These are phyloP conservation scores for Kuraishia hungarica DNA, from an alignment of 805 yeast species.

Conservation along the genomic window DNA sequence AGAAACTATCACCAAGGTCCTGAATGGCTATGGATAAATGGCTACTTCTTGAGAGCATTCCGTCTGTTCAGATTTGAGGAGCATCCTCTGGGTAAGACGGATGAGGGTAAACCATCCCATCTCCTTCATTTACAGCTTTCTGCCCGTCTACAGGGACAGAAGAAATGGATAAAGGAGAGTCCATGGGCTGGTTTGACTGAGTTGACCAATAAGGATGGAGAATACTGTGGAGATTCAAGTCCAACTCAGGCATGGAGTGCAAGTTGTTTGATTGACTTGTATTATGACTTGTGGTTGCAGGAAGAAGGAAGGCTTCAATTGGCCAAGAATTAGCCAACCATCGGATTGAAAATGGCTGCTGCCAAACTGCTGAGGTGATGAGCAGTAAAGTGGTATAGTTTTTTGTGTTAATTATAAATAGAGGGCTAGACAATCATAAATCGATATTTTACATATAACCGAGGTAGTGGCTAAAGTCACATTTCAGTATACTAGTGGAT, in stretches of 20 bases:
- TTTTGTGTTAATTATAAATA: neutral
- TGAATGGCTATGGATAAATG: slow-evolving; percentile 94
- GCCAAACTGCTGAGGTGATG: no score
- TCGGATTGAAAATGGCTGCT: no score
- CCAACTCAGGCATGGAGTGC: slow-evolving; percentile 98
- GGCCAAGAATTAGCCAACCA: neutral
- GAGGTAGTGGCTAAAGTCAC: no score
- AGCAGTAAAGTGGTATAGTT: neutral
- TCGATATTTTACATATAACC: no score
- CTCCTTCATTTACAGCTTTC: slow-evolving; percentile 52
- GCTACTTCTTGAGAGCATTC: slow-evolving; percentile 80
- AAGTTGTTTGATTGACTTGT: slow-evolving; percentile 75
- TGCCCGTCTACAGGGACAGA: slow-evolving; percentile 53
- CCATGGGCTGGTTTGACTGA: slow-evolving; percentile 94
- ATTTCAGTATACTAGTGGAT: no score
- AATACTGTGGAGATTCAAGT: slow-evolving; percentile 73
- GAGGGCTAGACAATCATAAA: neutral
- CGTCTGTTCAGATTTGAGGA: slow-evolving; percentile 39
- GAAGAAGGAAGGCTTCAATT: slow-evolving; percentile 6
- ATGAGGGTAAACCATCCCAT: slow-evolving; percentile 31
- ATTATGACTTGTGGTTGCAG: slow-evolving; percentile 47
- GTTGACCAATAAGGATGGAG: slow-evolving; percentile 84
- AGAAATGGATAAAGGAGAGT: slow-evolving; percentile 62
- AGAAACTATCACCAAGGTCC: slow-evolving; percentile 98
- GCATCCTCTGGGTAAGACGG: slow-evolving; percentile 25